Conservation (phyloP, 345 rosid species). For the Rhodamnia rubescens region DNA sequence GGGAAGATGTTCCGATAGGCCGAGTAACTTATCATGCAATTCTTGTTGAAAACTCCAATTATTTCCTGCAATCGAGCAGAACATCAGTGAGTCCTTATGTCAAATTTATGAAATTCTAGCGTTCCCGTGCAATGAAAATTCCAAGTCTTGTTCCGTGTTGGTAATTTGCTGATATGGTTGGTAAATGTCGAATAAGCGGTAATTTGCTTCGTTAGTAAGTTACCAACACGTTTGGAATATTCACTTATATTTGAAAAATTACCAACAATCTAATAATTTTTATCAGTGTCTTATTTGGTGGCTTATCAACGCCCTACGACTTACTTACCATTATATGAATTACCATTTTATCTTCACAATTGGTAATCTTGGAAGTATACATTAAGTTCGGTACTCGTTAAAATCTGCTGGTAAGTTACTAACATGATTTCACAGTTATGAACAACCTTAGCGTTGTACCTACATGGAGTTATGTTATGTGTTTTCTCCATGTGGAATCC, state of each 20-base stretch:
- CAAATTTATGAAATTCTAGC: not conserved
- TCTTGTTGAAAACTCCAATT: conserved; percentile 51
- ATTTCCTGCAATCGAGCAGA: conserved; percentile 30
- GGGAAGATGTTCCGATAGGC: conserved; percentile 52
- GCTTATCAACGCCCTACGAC: no score
- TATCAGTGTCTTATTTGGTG: no score
- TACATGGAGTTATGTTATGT: not conserved
- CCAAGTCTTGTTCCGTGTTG: not conserved
- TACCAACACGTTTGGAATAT: not conserved
- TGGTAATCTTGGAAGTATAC: not conserved
- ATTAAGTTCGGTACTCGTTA: not conserved
- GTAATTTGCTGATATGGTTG: no score
- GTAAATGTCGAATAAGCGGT: not conserved
- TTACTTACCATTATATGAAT: not conserved
- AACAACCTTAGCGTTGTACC: not conserved
- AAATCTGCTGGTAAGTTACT: not conserved
- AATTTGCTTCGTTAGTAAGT: not conserved
- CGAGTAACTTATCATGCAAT: conserved; percentile 56
- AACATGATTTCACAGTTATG: not conserved
- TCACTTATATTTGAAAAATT: not conserved
- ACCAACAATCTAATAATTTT: not conserved
- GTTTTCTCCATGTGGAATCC: not conserved
- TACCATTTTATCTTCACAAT: not conserved
- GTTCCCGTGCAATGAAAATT: not conserved
- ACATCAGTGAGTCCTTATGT: not conserved